These are phyloP conservation scores for Trametes meyenii DNA, from an alignment of 768 basidiomycete species.

Conservation along the genomic window DNA sequence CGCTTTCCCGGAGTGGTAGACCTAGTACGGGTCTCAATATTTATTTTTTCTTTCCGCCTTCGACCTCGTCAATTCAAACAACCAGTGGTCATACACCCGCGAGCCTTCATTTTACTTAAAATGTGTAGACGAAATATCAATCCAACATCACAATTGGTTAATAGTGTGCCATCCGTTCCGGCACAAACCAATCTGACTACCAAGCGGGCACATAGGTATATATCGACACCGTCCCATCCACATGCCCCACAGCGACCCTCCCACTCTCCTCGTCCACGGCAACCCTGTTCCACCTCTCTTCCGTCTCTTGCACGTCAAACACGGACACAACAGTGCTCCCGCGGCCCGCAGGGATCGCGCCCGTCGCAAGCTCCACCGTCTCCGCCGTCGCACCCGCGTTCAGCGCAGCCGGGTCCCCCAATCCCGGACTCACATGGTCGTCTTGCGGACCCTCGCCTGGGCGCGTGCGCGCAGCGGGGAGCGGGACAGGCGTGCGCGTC, in stretches of 20 bases:
- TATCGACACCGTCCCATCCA: slow-evolving; percentile 51
- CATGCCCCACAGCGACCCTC: slow-evolving; percentile 38
- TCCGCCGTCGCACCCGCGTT: not conserved
- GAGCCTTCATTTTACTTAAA: too few relatives aligned
- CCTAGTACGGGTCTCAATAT: slow-evolving; percentile 47
- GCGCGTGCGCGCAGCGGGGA: not conserved
- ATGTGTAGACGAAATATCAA: not conserved
- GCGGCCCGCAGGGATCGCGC: not conserved
- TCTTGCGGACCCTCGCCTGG: not conserved
- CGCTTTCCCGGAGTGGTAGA: slow-evolving; percentile 93
- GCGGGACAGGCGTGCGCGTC: not conserved
- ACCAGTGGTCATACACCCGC: too few relatives aligned
- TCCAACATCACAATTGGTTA: not conserved
- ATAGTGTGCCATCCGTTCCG: not conserved
- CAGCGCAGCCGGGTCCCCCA: slow-evolving; percentile 6
- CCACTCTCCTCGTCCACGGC: slow-evolving; percentile 45
- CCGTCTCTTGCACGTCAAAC: slow-evolving; percentile 49
- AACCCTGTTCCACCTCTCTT: slow-evolving; percentile 50
- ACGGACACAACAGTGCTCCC: slow-evolving; percentile 39
- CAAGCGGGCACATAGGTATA: slow-evolving; percentile 44
- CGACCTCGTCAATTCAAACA: too few relatives aligned
- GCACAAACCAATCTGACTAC: not conserved
- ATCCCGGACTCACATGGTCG: slow-evolving; percentile 14
- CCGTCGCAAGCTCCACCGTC: not conserved
- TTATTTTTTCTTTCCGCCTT: slow-evolving; percentile 37